Conservation (phyloP, 306 rosid genomes). For the Begonia loranthoides region DNA sequence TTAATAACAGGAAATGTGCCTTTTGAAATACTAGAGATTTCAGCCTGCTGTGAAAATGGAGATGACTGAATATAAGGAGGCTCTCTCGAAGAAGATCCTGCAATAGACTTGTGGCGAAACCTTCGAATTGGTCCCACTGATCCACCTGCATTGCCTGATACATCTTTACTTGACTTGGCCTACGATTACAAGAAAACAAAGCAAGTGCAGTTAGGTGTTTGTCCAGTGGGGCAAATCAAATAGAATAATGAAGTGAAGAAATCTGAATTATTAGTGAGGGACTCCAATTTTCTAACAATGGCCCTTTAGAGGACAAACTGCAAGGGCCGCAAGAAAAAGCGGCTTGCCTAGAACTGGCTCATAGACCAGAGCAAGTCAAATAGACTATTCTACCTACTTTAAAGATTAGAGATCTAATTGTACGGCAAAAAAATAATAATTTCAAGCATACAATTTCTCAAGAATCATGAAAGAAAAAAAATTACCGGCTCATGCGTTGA, state of each 20-base stretch:
- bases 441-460: slow-evolving; percentile 1
- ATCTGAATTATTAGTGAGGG: background rate
- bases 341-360: no score
- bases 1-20: slow-evolving; percentile 23
- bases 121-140: slow-evolving; percentile 73
- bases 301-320: no score
- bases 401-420: background rate
- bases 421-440: background rate
- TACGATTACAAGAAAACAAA: slow-evolving; percentile 8
- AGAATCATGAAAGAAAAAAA: slow-evolving; percentile 1
- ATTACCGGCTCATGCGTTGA: slow-evolving; percentile 43
- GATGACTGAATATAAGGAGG: slow-evolving; percentile 22
- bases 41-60: slow-evolving; percentile 15
- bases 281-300: background rate
- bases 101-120: slow-evolving; percentile 28
- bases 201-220: background rate
- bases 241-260: background rate
- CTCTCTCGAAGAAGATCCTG: slow-evolving; percentile 31
- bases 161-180: slow-evolving; percentile 35
- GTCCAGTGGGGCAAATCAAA: no score
- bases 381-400: no score
- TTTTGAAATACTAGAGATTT: slow-evolving; percentile 19
- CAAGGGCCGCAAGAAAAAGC: no score
- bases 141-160: slow-evolving; percentile 37
- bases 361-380: no score